Evolutionary conservation across 176 grass and related monocot species (phyloP).

Genomic region (Aegilops longissima): DNA sequence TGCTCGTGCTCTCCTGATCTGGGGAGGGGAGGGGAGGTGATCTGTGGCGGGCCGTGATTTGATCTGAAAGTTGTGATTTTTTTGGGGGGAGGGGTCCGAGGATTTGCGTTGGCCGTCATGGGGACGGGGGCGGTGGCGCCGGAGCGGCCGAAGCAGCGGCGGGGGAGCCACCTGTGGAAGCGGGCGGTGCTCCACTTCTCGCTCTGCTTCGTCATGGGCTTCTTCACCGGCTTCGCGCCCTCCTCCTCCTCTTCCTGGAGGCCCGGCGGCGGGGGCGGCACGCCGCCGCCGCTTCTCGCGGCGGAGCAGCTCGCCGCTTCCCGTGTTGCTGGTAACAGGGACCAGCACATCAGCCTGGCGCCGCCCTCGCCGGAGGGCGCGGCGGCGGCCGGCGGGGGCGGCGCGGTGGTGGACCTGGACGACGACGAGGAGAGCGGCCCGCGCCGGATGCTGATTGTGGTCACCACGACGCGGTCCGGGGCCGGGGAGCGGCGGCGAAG

Average conservation of each 20-base stretch:
- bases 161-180: constrained; percentile 80
- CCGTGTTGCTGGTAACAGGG: background rate
- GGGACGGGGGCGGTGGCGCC: constrained; percentile 38
- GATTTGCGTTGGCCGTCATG: constrained; percentile 8
- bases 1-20: background rate
- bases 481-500: constrained; percentile 41
- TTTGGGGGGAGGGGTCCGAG: background rate
- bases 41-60: constrained; percentile 1
- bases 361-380: background rate
- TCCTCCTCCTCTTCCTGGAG: constrained; percentile 41
- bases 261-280: background rate
- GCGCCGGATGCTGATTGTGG: constrained; percentile 60
- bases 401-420: constrained; percentile 35
- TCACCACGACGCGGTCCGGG: constrained; percentile 70
- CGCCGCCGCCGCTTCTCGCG: background rate
- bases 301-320: constrained; percentile 29
- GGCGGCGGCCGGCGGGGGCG: background rate
- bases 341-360: constrained; percentile 24
- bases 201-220: constrained; percentile 96
- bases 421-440: constrained; percentile 36
- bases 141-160: constrained; percentile 55
- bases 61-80: constrained; percentile 16
- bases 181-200: constrained; percentile 93
- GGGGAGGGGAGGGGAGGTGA: background rate
- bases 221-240: constrained; percentile 97